Evolutionary conservation across 164 flowering plant genomes (phyloP), one percentile per base, ranked within the genome.

Genomic region (Tetracentron sinense): DNA sequence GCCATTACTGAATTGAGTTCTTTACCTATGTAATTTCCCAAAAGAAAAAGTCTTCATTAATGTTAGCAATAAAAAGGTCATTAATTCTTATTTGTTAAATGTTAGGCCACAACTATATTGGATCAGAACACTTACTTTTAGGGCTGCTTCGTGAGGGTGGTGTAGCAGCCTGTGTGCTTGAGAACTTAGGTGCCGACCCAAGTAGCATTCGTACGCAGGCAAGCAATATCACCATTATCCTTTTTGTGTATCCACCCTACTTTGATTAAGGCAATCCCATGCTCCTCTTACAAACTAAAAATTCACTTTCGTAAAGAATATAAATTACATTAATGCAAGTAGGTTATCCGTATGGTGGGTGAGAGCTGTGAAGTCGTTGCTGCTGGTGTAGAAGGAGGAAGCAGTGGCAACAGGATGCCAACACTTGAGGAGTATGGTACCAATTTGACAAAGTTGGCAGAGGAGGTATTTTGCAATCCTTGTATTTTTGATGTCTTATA

Each of bases 291-390:
- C 10, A 42, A 33, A 7, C 19, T 17, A 23, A 17, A 42, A 10
- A 54, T 22, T 28, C 27, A 16, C 47, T 23, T 31, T 12, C 1
- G 7, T 12, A 38, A 7, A 19, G n/a, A 25, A 51, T 50, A 19
- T 46, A 25, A 46, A 29, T 19, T 50, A 31, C 1, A 33, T 63
- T 76, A 54, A 28, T 28, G 31, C 28, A 31, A 31, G 2, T 63
- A 85, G 90, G 90, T 85, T 54, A 86, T 89, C 29, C 86, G 90
- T 29, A 89, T 86, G 96, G 90, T 89, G n/a, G 92, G 96, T 65
- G 96, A 89, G 72, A 87, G 82, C 69, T 68, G 81, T 12, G 90
- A 89, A 65, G 79, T 85, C 62, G 81, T 84, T 70, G 77, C 82
- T 69, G 86, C 85, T 53, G 70, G 77, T 70, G 81, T 78, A 76